Evolutionary conservation across 148 eudicot species (phyloP), one percentile per base, ranked within the genome.

Genomic region (Nyssa sinensis): DNA sequence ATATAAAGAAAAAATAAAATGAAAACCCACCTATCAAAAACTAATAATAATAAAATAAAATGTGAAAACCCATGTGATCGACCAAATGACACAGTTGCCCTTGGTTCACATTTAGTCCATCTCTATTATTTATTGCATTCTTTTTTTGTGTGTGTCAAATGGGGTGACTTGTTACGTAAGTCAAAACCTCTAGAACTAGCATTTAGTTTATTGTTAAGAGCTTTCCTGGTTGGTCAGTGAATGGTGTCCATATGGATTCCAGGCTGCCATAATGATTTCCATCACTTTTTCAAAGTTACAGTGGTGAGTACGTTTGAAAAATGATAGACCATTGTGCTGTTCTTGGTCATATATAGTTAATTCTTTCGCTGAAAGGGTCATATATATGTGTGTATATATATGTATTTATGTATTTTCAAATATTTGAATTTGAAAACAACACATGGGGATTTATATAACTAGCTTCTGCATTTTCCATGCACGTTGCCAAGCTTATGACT

Each of bases 121-220:
- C 23, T 63, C 11, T 61, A 25, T 11, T 63, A n/a, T n/a, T n/a
- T n/a, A n/a, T n/a, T n/a, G n/a, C n/a, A n/a, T n/a, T 31, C 14
- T 59, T n/a, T 31, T n/a, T 10, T 23, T 4, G 29, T 60, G 24
- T 35, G n/a, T 51, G 16, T 19, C 31, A 31, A 23, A 60, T 11
- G 14, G n/a, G 14, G 35, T 62, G 34, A 62, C 65, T 62, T 57
- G 67, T 61, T 62, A n/a, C 7, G 30, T 12, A 72, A 72, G 75
- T 62, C 74, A 70, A 70, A 70, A 70, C 12, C 64, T 70, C 74
- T 32, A 57, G 62, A 69, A 14, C 61, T 16, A 55, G 27, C 62
- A 29, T 7, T 62, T 62, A 62, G 21, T 27, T 62, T n/a, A 21
- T 19, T 17, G 25, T 44, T 39, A 4, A 44, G 51, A 31, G 67